Conservation (phyloP, 1,139 yeast species). For the Trichomonascaceae sp. region DNA sequence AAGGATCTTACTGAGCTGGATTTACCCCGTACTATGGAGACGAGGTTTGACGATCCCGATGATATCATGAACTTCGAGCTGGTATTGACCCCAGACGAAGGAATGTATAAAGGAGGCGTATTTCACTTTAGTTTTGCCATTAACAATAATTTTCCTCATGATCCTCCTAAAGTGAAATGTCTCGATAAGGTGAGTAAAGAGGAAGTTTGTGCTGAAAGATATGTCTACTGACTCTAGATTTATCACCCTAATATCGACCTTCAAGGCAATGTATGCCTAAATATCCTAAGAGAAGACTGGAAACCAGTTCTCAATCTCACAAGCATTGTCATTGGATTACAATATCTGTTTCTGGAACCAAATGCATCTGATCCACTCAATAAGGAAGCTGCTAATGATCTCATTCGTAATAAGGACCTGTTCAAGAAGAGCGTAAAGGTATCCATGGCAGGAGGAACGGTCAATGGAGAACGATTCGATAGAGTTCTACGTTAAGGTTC, state of each 20-base stretch:
- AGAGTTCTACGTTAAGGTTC: conserved; percentile 11
- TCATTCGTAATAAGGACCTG: conserved; percentile 49
- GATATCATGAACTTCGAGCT: conserved; percentile 60
- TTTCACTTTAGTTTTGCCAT: conserved; percentile 63
- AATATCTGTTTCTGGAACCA: conserved; percentile 83
- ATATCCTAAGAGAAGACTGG: conserved; percentile 93
- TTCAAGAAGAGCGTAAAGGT: conserved; percentile 55
- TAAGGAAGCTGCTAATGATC: conserved; percentile 71
- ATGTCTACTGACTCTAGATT: conserved; percentile 42
- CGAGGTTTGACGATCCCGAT: conserved; percentile 50
- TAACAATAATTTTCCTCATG: conserved; percentile 77
- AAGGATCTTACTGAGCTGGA: conserved; percentile 64
- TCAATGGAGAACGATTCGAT: conserved; percentile 60
- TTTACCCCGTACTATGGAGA: conserved; percentile 56
- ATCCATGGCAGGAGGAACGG: conserved; percentile 68
- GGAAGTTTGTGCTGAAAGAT: neutral
- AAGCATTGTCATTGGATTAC: conserved; percentile 75
- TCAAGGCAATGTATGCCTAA: conserved; percentile 86
- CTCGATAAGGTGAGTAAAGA: conserved; percentile 21
- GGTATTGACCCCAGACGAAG: conserved; percentile 66
- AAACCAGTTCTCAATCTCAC: conserved; percentile 84
- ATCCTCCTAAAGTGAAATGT: conserved; percentile 63
- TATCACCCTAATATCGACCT: conserved; percentile 93
- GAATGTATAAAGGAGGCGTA: conserved; percentile 64
- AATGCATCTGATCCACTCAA: conserved; percentile 90